Conservation (phyloP, 2,329 filamentous ascomycete species). For the Alternaria novae-zelandiae region DNA sequence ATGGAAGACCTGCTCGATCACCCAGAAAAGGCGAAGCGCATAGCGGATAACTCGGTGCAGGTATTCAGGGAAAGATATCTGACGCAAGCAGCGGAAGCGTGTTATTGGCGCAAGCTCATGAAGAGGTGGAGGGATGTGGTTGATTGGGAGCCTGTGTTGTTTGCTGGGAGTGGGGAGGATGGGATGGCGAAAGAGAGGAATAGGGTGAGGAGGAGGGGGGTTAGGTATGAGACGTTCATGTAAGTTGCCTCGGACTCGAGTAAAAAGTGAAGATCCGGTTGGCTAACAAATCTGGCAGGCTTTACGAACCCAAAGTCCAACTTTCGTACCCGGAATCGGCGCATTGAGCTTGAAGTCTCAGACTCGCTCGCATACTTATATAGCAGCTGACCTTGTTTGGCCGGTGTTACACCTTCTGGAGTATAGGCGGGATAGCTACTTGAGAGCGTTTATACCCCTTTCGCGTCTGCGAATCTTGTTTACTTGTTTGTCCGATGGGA, state of each 20-base stretch:
- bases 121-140: slow-evolving; percentile 34
- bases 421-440: neutral
- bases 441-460: neutral
- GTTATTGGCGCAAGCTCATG: slow-evolving; percentile 39
- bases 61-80: slow-evolving; percentile 43
- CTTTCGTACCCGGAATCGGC: slow-evolving; percentile 16
- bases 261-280: neutral
- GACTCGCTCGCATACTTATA: neutral
- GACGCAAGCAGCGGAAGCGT: slow-evolving; percentile 41
- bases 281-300: slow-evolving; percentile 1
- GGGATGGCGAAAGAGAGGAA: slow-evolving; percentile 12
- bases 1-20: slow-evolving; percentile 42
- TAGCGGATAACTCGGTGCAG: slow-evolving; percentile 40
- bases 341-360: neutral
- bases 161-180: slow-evolving; percentile 27
- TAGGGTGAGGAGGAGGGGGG: slow-evolving; percentile 34
- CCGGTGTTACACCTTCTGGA: neutral
- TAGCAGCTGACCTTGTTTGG: too few relatives aligned
- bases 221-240: slow-evolving; percentile 43
- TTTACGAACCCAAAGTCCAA: slow-evolving; percentile 20
- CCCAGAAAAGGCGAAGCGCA: slow-evolving; percentile 41
- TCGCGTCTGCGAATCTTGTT: too few relatives aligned
- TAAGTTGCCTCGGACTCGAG: slow-evolving; percentile 10
- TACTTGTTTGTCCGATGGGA: too few relatives aligned
- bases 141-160: slow-evolving; percentile 36